Evolutionary conservation across 2,329 filamentous ascomycete genomes (phyloP).

Genomic region (Aspergillus thermomutatus): DNA sequence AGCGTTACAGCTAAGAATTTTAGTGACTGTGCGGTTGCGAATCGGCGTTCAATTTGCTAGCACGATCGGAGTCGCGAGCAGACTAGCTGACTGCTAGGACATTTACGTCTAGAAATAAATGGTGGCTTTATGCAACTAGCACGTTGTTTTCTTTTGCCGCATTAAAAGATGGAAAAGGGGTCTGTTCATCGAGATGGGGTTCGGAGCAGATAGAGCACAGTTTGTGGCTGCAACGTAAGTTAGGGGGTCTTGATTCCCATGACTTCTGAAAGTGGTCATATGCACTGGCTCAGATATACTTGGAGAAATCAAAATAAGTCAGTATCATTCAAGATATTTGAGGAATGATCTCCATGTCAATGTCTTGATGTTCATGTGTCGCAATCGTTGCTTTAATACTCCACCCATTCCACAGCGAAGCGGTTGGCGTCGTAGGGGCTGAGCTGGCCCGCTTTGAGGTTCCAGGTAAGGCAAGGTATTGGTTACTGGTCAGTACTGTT

Average conservation of each 20-base stretch:
- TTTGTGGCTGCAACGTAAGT: too few species aligned
- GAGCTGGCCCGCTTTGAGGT: slow-evolving; percentile 1
- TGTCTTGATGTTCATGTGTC: neutral
- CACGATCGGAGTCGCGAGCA: neutral
- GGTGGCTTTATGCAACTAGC: slow-evolving; percentile 12
- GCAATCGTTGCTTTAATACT: neutral
- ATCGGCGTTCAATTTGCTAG: slow-evolving; percentile 15
- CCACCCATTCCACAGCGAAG: slow-evolving; percentile 1
- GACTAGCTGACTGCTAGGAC: slow-evolving; percentile 5
- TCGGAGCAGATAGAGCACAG: neutral
- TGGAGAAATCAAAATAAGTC: neutral
- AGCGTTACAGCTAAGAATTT: slow-evolving; percentile 19
- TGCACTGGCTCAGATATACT: neutral
- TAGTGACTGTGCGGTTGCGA: slow-evolving; percentile 12
- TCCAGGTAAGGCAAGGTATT: neutral
- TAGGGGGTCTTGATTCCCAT: neutral
- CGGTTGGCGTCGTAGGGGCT: slow-evolving; percentile 4
- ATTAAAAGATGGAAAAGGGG: slow-evolving; percentile 3
- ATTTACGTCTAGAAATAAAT: slow-evolving; percentile 1
- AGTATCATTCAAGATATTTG: neutral
- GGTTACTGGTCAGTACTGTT: neutral
- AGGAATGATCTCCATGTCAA: neutral
- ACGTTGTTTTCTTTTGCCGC: slow-evolving; percentile 15
- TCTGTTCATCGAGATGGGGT: too few species aligned
- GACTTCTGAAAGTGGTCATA: neutral